Percentiles rank a stretch among this genome's conserved stretches.
These are phyloP conservation scores for Cyberlindnera veronae DNA, from an alignment of 805 yeast genomes.

Conservation along the genomic window DNA sequence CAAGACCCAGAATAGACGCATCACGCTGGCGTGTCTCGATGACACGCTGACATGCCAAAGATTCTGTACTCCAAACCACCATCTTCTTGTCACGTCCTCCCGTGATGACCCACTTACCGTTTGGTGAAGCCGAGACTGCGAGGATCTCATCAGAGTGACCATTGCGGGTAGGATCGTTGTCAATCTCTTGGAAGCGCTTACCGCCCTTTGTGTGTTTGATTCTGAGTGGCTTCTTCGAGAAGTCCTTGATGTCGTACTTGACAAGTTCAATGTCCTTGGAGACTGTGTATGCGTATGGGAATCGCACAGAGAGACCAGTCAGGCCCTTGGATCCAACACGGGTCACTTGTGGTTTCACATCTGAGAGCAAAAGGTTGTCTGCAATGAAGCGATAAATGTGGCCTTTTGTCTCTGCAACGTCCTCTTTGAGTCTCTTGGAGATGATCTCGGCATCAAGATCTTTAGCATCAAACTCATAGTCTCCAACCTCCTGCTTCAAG, in stretches of 20 bases:
- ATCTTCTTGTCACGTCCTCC: conserved; percentile 85
- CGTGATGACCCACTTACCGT: conserved; percentile 84
- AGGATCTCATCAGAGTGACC: conserved; percentile 78
- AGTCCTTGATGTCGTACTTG: conserved; percentile 69
- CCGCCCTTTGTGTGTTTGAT: conserved; percentile 68
- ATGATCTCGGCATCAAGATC: conserved; percentile 87
- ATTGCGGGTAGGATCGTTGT: conserved; percentile 48
- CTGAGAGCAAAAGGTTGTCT: conserved; percentile 41
- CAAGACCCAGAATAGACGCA: conserved; percentile 67
- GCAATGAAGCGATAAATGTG: conserved; percentile 68
- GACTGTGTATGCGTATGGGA: conserved; percentile 61
- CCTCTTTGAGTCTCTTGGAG: conserved; percentile 73
- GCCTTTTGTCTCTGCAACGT: conserved; percentile 89
- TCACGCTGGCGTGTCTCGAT: conserved; percentile 70
- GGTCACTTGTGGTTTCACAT: conserved; percentile 40
- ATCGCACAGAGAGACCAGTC: conserved; percentile 41
- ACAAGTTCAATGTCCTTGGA: conserved; percentile 78
- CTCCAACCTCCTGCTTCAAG: conserved; percentile 56
- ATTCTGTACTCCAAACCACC: conserved; percentile 82
- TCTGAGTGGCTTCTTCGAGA: conserved; percentile 57
- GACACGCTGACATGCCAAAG: conserved; percentile 69
- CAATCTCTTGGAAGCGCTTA: conserved; percentile 36
- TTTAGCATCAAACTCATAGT: conserved; percentile 72
- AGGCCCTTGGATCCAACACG: conserved; percentile 61
- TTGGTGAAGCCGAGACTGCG: conserved; percentile 79